Conservation (phyloP, 352 stramenopile species). For the Hyaloperonospora arabidopsidis region DNA sequence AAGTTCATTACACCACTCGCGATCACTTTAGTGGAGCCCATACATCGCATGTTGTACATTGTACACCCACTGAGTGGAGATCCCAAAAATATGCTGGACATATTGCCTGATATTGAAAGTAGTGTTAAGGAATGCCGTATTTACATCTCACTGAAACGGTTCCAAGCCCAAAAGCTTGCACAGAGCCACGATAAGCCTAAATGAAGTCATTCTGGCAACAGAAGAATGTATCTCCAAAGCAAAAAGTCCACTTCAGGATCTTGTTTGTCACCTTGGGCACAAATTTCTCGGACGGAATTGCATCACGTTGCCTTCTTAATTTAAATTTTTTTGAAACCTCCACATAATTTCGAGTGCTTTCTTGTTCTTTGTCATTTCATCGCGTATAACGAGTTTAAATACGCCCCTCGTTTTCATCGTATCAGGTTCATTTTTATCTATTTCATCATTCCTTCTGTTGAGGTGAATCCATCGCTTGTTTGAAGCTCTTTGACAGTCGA, state of each 20-base stretch:
- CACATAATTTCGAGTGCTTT: neutral
- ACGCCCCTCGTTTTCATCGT: neutral
- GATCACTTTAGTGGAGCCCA: constrained; percentile 3
- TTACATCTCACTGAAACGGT: too few species aligned
- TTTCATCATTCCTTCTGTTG: neutral
- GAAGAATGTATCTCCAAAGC: neutral
- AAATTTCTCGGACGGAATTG: neutral
- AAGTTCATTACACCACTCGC: constrained; percentile 8
- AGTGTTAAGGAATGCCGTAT: too few species aligned
- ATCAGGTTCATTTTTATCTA: neutral
- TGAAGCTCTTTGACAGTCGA: neutral
- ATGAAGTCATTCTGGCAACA: neutral
- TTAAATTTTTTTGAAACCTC: neutral
- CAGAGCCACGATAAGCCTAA: neutral
- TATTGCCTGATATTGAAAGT: too few species aligned
- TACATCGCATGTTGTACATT: constrained; percentile 4
- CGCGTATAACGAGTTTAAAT: neutral
- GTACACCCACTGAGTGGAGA: neutral
- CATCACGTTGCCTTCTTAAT: neutral
- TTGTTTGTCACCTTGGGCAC: neutral
- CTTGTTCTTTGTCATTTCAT: neutral
- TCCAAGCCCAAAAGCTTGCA: neutral
- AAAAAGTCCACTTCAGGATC: neutral
- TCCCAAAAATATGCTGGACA: too few species aligned
- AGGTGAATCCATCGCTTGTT: neutral